Evolutionary conservation across 106 monocot genomes (phyloP).

Genomic region (Platanthera guangdongensis): DNA sequence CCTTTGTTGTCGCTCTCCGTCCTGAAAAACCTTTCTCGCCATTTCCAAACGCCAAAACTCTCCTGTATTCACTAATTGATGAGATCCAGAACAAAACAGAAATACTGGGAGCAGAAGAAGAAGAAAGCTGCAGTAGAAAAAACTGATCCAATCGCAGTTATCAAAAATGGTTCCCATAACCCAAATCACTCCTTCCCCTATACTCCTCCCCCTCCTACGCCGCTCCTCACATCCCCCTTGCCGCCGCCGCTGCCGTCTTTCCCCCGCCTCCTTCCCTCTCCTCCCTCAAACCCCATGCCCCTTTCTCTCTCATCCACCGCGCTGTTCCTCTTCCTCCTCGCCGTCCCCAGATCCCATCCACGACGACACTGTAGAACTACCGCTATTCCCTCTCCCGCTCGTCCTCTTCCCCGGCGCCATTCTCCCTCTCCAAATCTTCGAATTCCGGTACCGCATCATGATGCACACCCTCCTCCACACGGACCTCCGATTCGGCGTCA

Average conservation of each 20-base stretch:
- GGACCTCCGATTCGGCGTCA: constrained; percentile 79
- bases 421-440: constrained; percentile 93
- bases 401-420: constrained; percentile 88
- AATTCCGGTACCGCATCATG: constrained; percentile 97
- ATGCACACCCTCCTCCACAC: constrained; percentile 89
- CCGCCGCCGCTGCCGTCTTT: background rate
- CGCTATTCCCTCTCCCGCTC: constrained; percentile 83
- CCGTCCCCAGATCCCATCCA: background rate
- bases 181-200: constrained; percentile 3
- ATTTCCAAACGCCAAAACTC: background rate
- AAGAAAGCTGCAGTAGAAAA: background rate
- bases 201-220: constrained; percentile 5
- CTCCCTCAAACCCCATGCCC: background rate
- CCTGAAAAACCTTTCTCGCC: background rate
- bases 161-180: constrained; percentile 3
- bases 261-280: constrained; percentile 9
- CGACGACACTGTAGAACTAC: constrained; percentile 43
- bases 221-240: background rate
- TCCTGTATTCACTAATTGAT: background rate
- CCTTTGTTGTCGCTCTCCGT: background rate
- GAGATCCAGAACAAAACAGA: background rate
- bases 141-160: background rate
- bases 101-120: background rate
- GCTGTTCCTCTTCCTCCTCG: constrained; percentile 6
- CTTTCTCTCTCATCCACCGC: constrained; percentile 6